Percentiles rank a stretch among this genome's conserved stretches.
These are phyloP conservation scores for Acer campestre DNA, from an alignment of 345 rosid species.

Conservation along the genomic window DNA sequence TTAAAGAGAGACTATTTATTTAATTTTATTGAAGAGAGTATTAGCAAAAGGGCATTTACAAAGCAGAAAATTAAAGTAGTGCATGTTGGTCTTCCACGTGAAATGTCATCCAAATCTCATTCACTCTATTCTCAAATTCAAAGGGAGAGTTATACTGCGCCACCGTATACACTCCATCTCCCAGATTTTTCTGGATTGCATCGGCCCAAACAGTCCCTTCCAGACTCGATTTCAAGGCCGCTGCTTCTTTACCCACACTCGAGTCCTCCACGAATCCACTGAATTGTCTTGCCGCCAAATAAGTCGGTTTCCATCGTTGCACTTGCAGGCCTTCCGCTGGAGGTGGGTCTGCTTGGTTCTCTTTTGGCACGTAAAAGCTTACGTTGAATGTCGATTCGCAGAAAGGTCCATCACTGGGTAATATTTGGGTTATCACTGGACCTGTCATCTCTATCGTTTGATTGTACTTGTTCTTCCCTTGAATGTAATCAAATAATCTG, in stretches of 20 bases:
- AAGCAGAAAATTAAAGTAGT: no score
- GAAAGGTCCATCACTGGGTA: constrained; percentile 86
- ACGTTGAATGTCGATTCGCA: constrained; percentile 77
- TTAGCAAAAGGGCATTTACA: no score
- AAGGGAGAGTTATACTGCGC: constrained; percentile 94
- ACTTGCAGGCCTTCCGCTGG: constrained; percentile 73
- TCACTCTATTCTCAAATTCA: constrained; percentile 63
- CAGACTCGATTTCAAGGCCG: constrained; percentile 64
- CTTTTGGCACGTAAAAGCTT: constrained; percentile 77
- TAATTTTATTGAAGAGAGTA: no score
- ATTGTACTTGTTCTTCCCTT: constrained; percentile 66
- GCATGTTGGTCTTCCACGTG: constrained; percentile 32
- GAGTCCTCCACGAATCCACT: constrained; percentile 70
- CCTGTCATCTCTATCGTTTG: constrained; percentile 85
- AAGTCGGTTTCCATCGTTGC: constrained; percentile 54
- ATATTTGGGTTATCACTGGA: constrained; percentile 69
- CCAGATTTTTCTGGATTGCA: constrained; percentile 56
- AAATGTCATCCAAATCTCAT: constrained; percentile 77
- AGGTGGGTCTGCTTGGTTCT: constrained; percentile 78
- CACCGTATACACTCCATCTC: constrained; percentile 48
- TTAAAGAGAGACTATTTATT: no score
- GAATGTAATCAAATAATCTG: constrained; percentile 84
- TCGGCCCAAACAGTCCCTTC: constrained; percentile 59
- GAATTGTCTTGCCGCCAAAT: constrained; percentile 74
- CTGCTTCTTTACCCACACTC: constrained; percentile 67